Conservation (phyloP, 306 rosid genomes). For the Casuarina equisetifolia region DNA sequence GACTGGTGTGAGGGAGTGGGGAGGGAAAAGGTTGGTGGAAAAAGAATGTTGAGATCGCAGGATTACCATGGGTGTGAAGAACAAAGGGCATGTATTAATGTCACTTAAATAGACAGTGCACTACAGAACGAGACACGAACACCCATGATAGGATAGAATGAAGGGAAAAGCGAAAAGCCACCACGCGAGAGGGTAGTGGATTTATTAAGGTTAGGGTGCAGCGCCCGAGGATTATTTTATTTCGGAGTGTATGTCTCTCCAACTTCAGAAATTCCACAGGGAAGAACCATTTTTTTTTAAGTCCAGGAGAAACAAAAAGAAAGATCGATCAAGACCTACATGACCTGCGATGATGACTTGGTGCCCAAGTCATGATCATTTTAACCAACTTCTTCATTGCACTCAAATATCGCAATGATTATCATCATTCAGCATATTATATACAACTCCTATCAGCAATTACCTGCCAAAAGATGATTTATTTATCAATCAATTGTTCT, state of each 20-base stretch:
- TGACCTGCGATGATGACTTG: not conserved
- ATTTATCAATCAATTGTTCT: not conserved
- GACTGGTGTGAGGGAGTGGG: constrained; percentile 1
- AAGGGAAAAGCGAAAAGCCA: not conserved
- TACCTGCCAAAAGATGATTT: not conserved
- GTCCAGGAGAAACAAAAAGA: not conserved
- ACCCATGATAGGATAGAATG: constrained; percentile 26
- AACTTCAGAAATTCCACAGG: not conserved
- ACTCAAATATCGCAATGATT: not conserved
- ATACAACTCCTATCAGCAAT: not conserved
- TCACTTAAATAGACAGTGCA: not conserved
- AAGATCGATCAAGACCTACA: not conserved
- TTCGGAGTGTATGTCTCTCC: not conserved
- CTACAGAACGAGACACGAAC: constrained; percentile 8
- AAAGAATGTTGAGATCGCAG: constrained; percentile 25
- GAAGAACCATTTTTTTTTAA: not conserved
- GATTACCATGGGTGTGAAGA: constrained; percentile 16
- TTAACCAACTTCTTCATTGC: not conserved
- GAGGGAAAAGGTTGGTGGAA: constrained; percentile 6
- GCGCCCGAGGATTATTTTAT: not conserved
- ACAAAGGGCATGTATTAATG: not conserved
- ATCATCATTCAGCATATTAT: not conserved
- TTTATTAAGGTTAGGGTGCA: constrained; percentile 15
- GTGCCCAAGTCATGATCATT: not conserved
- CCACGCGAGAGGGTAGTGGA: constrained; percentile 8